Conservation (phyloP, 768 basidiomycete genomes). For the Mycena epipterygia region DNA sequence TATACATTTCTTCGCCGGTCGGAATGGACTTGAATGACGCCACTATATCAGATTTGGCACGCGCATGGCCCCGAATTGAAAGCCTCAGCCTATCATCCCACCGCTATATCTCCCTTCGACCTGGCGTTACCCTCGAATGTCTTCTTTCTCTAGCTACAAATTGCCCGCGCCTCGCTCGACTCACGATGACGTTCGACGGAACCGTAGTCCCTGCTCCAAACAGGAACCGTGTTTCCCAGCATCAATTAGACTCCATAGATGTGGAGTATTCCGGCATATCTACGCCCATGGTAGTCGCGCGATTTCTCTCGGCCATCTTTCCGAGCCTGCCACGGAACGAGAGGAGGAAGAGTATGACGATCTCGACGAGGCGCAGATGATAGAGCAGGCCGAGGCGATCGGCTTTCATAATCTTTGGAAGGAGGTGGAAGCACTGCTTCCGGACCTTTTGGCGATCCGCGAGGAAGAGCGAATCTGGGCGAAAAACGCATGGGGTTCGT, state of each 20-base stretch:
- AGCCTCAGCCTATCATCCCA: background rate
- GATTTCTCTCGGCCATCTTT: conserved; percentile 9
- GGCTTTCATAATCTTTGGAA: conserved; percentile 5
- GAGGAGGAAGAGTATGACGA: conserved; percentile 5
- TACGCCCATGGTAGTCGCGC: background rate
- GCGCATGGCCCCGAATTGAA: conserved; percentile 5
- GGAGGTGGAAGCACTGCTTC: conserved; percentile 10
- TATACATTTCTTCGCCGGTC: background rate
- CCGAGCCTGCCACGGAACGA: background rate
- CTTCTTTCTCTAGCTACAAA: background rate
- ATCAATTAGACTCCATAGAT: background rate
- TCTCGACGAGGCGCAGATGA: background rate
- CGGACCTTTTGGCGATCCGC: conserved; percentile 1
- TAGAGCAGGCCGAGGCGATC: background rate
- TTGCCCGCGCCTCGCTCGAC: conserved; percentile 3
- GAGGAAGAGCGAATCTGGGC: conserved; percentile 10
- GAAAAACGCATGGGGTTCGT: background rate
- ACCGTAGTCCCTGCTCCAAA: background rate
- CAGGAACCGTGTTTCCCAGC: background rate
- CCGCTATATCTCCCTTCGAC: background rate
- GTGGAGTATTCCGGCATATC: conserved; percentile 10
- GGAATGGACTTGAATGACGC: conserved; percentile 9
- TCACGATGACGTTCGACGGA: conserved; percentile 12
- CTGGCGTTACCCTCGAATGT: conserved; percentile 8
- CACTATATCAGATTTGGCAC: conserved; percentile 5